These are phyloP conservation scores for Yamadazyma triangularis DNA, from an alignment of 1,139 yeast species.

Conservation along the genomic window DNA sequence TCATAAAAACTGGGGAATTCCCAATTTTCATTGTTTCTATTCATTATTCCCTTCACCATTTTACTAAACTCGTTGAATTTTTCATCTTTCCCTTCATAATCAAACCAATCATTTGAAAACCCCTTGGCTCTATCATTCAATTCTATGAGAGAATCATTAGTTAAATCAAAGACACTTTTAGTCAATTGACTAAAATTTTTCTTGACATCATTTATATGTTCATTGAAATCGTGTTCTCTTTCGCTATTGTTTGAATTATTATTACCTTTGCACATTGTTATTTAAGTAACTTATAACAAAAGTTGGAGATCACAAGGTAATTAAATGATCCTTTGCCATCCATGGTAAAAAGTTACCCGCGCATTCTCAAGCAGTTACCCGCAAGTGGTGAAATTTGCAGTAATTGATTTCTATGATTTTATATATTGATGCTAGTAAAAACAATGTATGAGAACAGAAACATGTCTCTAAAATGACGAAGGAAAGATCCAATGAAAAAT, in stretches of 20 bases:
- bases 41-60: constrained; percentile 1
- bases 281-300: too few relatives aligned
- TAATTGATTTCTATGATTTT: too few relatives aligned
- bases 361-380: too few relatives aligned
- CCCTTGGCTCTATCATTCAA: constrained; percentile 21
- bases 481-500: too few relatives aligned
- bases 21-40: constrained; percentile 8
- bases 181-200: constrained; percentile 11
- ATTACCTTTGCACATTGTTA: background rate
- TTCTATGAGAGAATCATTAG: constrained; percentile 21
- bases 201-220: constrained; percentile 11
- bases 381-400: too few relatives aligned
- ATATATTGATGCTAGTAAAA: too few relatives aligned
- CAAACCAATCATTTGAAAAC: constrained; percentile 15
- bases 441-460: too few relatives aligned
- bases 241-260: constrained; percentile 1
- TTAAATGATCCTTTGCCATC: too few relatives aligned
- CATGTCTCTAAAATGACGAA: too few relatives aligned
- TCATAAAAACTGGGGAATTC: constrained; percentile 7
- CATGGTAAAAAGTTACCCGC: too few relatives aligned
- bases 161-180: constrained; percentile 14
- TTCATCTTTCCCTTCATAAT: constrained; percentile 6
- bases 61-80: constrained; percentile 3
- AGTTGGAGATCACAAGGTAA: too few relatives aligned
- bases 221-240: constrained; percentile 7